A percentile compares a stretch with the other conserved stretches of the same genome.
Evolutionary conservation across 2,329 filamentous ascomycete species (phyloP).

Genomic region (Epichloe amarillans): DNA sequence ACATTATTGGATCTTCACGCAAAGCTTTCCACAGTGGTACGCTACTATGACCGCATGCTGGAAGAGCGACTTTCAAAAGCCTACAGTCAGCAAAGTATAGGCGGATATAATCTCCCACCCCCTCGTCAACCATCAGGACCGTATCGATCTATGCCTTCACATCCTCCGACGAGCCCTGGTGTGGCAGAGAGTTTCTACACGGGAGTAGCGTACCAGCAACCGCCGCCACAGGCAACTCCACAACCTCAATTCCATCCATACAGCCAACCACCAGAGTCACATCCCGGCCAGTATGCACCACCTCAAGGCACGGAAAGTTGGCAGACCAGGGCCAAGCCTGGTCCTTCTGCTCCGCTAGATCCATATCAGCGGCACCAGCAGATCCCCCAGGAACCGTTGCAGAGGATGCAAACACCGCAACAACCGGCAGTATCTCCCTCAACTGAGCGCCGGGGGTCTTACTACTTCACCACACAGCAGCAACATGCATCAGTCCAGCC

Average conservation of each 20-base stretch:
- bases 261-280: slow-evolving; percentile 25
- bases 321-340: slow-evolving; percentile 28
- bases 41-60: slow-evolving; percentile 96
- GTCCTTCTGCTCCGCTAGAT: slow-evolving; percentile 23
- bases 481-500: slow-evolving; percentile 11
- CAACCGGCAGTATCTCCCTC: slow-evolving; percentile 16
- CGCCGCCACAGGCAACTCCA: slow-evolving; percentile 16
- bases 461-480: slow-evolving; percentile 40
- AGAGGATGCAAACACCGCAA: slow-evolving; percentile 17
- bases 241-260: slow-evolving; percentile 32
- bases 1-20: slow-evolving; percentile 87
- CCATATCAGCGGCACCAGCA: slow-evolving; percentile 14
- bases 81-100: slow-evolving; percentile 67
- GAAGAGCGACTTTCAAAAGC: slow-evolving; percentile 89
- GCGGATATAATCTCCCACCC: slow-evolving; percentile 47
- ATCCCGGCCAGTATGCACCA: slow-evolving; percentile 30
- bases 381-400: slow-evolving; percentile 12
- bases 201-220: slow-evolving; percentile 36
- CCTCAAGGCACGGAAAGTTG: slow-evolving; percentile 38
- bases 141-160: slow-evolving; percentile 57
- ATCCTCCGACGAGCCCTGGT: slow-evolving; percentile 31
- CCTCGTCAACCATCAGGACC: slow-evolving; percentile 41
- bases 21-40: slow-evolving; percentile 88
- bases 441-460: slow-evolving; percentile 40
- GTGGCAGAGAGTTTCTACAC: slow-evolving; percentile 75